Conservation (phyloP, 331 rosid species). For the Arachis monticola region DNA sequence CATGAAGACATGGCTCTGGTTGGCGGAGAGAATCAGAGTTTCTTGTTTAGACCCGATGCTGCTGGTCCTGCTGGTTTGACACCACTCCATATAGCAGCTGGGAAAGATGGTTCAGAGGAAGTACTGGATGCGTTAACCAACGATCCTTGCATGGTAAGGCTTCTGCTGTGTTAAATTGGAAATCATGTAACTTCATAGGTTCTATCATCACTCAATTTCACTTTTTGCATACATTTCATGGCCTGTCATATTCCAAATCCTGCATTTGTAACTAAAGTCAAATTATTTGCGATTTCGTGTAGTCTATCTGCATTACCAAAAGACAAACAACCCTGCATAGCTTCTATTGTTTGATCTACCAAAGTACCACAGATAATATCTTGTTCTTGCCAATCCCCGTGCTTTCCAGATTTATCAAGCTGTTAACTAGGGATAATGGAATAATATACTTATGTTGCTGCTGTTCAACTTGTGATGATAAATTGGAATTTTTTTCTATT, state of each 20-base stretch:
- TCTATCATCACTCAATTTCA: constrained; percentile 7
- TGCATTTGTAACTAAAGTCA: background rate
- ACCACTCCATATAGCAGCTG: constrained; percentile 78
- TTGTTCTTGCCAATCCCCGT: background rate
- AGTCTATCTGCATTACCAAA: background rate
- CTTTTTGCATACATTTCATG: background rate
- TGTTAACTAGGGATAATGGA: background rate
- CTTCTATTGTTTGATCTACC: background rate
- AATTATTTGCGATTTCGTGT: background rate
- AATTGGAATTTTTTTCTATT: background rate
- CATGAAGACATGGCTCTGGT: constrained; percentile 39
- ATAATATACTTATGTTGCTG: background rate
- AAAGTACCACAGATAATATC: background rate
- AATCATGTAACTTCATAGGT: background rate
- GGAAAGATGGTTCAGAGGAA: constrained; percentile 63
- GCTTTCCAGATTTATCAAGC: background rate
- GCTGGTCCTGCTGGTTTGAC: constrained; percentile 67
- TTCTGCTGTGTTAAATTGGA: constrained; percentile 26
- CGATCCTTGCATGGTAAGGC: constrained; percentile 66
- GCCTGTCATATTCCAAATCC: background rate
- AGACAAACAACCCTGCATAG: background rate
- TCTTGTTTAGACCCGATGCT: constrained; percentile 69
- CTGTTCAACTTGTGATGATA: constrained; percentile 12
- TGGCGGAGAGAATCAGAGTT: constrained; percentile 32
- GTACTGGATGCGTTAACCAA: constrained; percentile 69